These are phyloP conservation scores for Limonium bicolor DNA, from an alignment of 148 eudicot species.

Conservation along the genomic window DNA sequence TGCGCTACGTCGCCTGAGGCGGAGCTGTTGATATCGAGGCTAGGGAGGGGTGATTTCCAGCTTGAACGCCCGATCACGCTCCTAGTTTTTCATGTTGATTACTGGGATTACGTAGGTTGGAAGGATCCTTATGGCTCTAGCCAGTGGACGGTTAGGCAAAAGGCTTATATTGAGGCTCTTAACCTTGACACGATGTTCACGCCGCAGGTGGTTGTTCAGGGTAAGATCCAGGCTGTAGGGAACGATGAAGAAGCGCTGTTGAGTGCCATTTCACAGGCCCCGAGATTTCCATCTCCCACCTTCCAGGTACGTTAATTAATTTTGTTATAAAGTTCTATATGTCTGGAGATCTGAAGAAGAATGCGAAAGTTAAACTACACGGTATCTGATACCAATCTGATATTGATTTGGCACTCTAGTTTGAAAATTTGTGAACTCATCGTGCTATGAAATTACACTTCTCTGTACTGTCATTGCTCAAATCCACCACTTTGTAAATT, in stretches of 20 bases:
- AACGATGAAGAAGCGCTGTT: conserved; percentile 49
- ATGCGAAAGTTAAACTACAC: not conserved
- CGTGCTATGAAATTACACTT: no score
- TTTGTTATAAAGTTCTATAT: not conserved
- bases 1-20: conserved; percentile 72
- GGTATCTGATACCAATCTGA: not conserved
- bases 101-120: conserved; percentile 88
- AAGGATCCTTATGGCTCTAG: conserved; percentile 64
- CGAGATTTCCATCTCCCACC: conserved; percentile 38
- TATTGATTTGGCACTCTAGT: no score
- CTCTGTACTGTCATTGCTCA: no score
- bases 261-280: conserved; percentile 29
- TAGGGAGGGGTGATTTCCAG: conserved; percentile 72
- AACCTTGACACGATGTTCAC: conserved; percentile 65
- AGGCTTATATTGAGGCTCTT: conserved; percentile 57
- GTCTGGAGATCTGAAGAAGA: not conserved
- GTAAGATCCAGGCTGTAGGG: conserved; percentile 49
- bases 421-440: no score
- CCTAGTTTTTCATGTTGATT: conserved; percentile 74
- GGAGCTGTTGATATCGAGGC: conserved; percentile 58
- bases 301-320: conserved; percentile 31
- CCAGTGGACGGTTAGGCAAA: conserved; percentile 81
- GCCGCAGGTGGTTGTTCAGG: conserved; percentile 79
- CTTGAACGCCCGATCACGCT: conserved; percentile 35
- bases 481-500: no score